These are phyloP conservation scores for Saccharomycopsis hybrid DNA, from an alignment of 1,139 yeast species.

Conservation along the genomic window DNA sequence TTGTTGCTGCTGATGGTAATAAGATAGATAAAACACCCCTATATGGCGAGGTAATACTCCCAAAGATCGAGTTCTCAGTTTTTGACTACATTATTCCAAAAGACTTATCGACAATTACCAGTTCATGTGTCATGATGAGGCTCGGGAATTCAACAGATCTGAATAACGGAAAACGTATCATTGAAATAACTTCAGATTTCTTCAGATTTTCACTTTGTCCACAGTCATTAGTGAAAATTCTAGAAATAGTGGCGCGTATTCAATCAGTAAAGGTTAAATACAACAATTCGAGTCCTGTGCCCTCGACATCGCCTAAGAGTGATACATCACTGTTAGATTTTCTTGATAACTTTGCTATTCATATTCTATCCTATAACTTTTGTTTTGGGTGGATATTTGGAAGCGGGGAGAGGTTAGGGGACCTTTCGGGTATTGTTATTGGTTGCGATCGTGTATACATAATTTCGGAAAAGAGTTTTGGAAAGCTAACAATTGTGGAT, in stretches of 20 bases:
- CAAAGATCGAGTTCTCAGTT: conserved; percentile 2
- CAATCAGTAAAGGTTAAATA: conserved; percentile 17
- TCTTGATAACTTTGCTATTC: conserved; percentile 35
- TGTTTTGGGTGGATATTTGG: conserved; percentile 75
- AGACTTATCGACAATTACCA: conserved; percentile 35
- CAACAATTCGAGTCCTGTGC: too few species aligned
- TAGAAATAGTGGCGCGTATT: conserved; percentile 28
- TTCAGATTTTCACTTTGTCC: conserved; percentile 55
- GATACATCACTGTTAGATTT: too few species aligned
- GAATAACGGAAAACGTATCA: conserved; percentile 32
- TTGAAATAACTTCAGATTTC: conserved; percentile 54
- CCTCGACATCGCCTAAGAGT: too few species aligned
- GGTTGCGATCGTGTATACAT: conserved; percentile 72
- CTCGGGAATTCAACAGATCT: conserved; percentile 32
- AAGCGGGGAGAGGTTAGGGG: conserved; percentile 23
- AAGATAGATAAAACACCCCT: background rate
- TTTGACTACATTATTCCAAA: conserved; percentile 25
- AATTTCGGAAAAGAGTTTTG: conserved; percentile 52
- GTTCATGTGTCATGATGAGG: conserved; percentile 31
- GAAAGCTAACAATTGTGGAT: conserved; percentile 58
- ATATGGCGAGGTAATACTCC: conserved; percentile 7
- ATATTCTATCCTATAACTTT: conserved; percentile 56
- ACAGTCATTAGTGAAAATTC: conserved; percentile 37
- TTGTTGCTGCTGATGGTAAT: background rate
- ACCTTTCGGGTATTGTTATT: conserved; percentile 56